Percentiles rank a stretch among this genome's conserved stretches.
phyloP scores from a whole-genome alignment of 208 protist genomes.

The Phytomonas francai region DNA sequence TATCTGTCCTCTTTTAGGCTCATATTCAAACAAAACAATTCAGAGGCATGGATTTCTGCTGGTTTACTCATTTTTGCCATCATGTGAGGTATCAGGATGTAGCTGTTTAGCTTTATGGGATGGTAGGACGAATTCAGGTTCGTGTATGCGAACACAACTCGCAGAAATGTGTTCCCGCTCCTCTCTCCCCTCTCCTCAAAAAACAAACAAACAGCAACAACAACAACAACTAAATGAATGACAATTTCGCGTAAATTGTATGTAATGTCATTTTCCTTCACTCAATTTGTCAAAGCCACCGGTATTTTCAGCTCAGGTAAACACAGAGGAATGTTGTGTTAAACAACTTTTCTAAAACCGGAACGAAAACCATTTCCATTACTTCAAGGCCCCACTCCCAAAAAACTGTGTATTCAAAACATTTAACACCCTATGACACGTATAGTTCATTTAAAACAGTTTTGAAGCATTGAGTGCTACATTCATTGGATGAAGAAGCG shows the following conservation, averaged over 20 bases:
- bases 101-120: background rate
- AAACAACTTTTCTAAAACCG: background rate
- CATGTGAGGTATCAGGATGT: background rate
- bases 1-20: background rate
- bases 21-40: background rate
- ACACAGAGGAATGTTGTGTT: background rate
- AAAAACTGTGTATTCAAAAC: background rate
- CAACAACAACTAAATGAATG: background rate
- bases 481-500: background rate
- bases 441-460: background rate
- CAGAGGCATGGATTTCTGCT: background rate
- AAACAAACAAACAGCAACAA: too few species aligned
- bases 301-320: background rate
- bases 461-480: background rate
- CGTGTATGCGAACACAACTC: background rate
- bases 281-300: background rate
- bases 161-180: background rate
- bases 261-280: background rate
- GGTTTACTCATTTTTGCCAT: background rate
- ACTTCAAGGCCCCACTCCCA: too few species aligned
- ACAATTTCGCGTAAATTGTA: background rate
- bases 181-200: too few species aligned
- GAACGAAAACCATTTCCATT: background rate
- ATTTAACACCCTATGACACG: background rate
- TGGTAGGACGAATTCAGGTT: background rate